These are phyloP conservation scores for Lolium perenne DNA, from an alignment of 176 grass and related monocot genomes.

Conservation along the genomic window DNA sequence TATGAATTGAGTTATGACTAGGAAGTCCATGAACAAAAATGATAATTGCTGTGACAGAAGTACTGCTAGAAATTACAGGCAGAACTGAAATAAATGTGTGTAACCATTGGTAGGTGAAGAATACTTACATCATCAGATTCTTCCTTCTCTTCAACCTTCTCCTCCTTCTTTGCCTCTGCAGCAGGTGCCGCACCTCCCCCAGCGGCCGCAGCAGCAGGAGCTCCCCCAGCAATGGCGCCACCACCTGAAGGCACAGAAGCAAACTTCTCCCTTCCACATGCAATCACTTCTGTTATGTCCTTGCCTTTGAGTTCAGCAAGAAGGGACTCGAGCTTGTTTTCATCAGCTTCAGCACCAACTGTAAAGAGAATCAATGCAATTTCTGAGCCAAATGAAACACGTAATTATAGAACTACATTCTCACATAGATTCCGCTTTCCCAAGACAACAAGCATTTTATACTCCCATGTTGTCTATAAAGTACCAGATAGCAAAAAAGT, in stretches of 20 bases:
- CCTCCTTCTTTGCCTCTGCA: constrained; percentile 81
- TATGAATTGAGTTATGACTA: neutral
- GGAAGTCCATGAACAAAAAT: neutral
- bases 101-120: neutral
- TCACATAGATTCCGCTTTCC: neutral
- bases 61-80: neutral
- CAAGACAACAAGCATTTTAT: neutral
- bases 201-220: constrained; percentile 52
- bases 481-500: neutral
- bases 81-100: neutral
- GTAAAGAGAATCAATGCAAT: neutral
- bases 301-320: constrained; percentile 67
- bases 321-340: constrained; percentile 61
- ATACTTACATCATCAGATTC: constrained; percentile 78
- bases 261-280: constrained; percentile 77
- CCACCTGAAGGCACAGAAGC: constrained; percentile 73
- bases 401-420: neutral
- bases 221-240: constrained; percentile 54
- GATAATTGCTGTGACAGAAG: neutral
- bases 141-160: constrained; percentile 95
- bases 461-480: neutral
- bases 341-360: constrained; percentile 74
- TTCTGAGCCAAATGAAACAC: neutral
- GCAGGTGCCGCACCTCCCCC: constrained; percentile 63
- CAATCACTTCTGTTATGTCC: constrained; percentile 81